These are phyloP conservation scores for Rubia occidens DNA, from an alignment of 305 asterid species.

Conservation along the genomic window DNA sequence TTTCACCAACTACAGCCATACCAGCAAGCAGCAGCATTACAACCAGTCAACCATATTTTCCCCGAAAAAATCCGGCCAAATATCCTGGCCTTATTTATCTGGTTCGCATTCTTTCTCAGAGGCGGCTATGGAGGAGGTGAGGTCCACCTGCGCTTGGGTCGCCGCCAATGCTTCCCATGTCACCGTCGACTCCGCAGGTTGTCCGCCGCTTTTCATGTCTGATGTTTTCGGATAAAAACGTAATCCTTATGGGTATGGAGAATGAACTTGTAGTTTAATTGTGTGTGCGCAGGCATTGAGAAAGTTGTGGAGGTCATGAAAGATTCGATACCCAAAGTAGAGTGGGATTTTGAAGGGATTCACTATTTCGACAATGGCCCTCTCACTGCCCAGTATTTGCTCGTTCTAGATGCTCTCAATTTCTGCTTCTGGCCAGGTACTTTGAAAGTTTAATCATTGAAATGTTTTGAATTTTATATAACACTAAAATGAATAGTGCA, in stretches of 20 bases:
- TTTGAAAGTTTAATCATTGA: neutral
- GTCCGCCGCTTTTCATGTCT: neutral
- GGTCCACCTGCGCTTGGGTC: constrained; percentile 84
- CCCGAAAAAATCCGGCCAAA: neutral
- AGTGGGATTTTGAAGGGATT: constrained; percentile 93
- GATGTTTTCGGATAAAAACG: neutral
- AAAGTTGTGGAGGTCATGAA: constrained; percentile 50
- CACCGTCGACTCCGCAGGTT: constrained; percentile 60
- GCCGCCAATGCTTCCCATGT: constrained; percentile 76
- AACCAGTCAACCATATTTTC: neutral
- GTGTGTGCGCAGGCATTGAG: constrained; percentile 44
- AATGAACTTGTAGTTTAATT: neutral
- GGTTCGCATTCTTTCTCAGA: neutral
- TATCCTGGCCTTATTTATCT: neutral
- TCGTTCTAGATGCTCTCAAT: constrained; percentile 87
- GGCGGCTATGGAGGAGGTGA: constrained; percentile 61
- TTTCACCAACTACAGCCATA: neutral
- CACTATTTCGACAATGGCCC: constrained; percentile 89
- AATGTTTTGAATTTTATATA: no score
- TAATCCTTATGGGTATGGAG: neutral
- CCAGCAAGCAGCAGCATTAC: neutral
- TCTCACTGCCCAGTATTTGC: constrained; percentile 77
- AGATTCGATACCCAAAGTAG: constrained; percentile 75
- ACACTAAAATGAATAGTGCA: no score
- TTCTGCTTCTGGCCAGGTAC: constrained; percentile 99